A percentile compares a stretch with the other conserved stretches of the same genome.
Evolutionary conservation across 148 eudicot genomes (phyloP).

Genomic region (Tetragonia tetragonoides): DNA sequence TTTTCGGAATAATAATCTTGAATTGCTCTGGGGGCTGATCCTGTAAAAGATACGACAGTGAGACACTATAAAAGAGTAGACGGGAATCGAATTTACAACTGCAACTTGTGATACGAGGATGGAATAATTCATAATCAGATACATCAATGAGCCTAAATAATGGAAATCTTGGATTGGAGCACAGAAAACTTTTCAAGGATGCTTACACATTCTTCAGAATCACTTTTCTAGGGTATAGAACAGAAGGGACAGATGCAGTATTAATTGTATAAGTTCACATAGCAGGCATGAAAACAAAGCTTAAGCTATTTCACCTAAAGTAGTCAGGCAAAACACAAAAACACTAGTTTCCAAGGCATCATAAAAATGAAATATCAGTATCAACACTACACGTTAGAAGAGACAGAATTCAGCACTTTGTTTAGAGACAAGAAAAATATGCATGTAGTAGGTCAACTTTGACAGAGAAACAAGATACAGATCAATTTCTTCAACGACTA

Average conservation of each 20-base stretch:
- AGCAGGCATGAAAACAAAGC: background rate
- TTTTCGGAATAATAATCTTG: conserved; percentile 85
- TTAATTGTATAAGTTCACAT: background rate
- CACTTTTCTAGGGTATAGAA: background rate
- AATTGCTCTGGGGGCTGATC: conserved; percentile 76
- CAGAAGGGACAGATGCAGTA: background rate
- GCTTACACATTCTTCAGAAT: background rate
- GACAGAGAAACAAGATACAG: background rate
- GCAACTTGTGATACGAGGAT: background rate
- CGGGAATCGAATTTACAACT: background rate
- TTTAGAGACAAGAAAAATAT: background rate
- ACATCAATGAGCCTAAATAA: background rate
- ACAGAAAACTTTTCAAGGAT: background rate
- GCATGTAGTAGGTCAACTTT: background rate
- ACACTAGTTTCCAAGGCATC: background rate
- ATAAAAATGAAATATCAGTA: background rate
- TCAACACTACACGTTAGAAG: background rate
- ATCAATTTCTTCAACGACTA: too few relatives aligned
- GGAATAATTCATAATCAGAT: background rate
- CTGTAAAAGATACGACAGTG: conserved; percentile 30
- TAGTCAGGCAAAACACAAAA: background rate
- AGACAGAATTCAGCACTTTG: background rate
- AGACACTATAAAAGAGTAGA: background rate
- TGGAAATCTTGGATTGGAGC: background rate
- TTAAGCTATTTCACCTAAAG: background rate